phyloP scores from a whole-genome alignment of 2,329 filamentous ascomycete species.

The Xylariales sp. region DNA sequence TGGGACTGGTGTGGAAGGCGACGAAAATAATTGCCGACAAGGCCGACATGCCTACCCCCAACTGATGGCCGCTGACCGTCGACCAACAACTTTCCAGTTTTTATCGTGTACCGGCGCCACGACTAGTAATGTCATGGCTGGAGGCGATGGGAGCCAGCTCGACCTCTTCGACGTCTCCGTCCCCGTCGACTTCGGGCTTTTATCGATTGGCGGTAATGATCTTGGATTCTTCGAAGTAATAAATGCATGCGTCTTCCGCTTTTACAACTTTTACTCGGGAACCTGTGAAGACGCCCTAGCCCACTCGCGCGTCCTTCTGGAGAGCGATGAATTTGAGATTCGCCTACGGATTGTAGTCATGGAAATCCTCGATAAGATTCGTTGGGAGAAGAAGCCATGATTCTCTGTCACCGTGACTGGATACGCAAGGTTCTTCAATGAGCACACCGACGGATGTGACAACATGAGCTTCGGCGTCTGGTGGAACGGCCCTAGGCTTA shows the following conservation, averaged over 20 bases:
- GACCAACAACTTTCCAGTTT: conserved; percentile 55
- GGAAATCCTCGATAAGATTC: conserved; percentile 57
- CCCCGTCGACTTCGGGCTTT: conserved; percentile 56
- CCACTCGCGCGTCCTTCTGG: conserved; percentile 51
- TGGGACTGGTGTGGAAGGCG: conserved; percentile 56
- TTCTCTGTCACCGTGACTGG: conserved; percentile 60
- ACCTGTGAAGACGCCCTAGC: conserved; percentile 57
- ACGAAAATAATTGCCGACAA: conserved; percentile 56
- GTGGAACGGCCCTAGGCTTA: conserved; percentile 57
- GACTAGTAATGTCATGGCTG: conserved; percentile 54
- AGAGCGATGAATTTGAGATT: conserved; percentile 54
- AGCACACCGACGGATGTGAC: conserved; percentile 57
- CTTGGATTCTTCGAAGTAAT: conserved; percentile 63
- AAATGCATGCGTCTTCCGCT: conserved; percentile 62
- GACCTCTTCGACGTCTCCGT: conserved; percentile 55
- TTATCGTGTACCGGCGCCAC: conserved; percentile 61
- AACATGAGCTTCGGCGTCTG: conserved; percentile 59
- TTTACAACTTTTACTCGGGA: conserved; percentile 61
- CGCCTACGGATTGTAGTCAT: conserved; percentile 54
- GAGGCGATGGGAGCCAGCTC: conserved; percentile 55
- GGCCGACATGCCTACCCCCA: conserved; percentile 57
- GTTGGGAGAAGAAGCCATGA: conserved; percentile 58
- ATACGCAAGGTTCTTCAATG: conserved; percentile 62
- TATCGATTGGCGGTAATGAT: conserved; percentile 63
- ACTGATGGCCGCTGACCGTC: conserved; percentile 54